Percentiles rank a stretch among this genome's conserved stretches.
Conservation (phyloP, 495 filamentous ascomycete genomes). For the Ramalina intermedia region DNA sequence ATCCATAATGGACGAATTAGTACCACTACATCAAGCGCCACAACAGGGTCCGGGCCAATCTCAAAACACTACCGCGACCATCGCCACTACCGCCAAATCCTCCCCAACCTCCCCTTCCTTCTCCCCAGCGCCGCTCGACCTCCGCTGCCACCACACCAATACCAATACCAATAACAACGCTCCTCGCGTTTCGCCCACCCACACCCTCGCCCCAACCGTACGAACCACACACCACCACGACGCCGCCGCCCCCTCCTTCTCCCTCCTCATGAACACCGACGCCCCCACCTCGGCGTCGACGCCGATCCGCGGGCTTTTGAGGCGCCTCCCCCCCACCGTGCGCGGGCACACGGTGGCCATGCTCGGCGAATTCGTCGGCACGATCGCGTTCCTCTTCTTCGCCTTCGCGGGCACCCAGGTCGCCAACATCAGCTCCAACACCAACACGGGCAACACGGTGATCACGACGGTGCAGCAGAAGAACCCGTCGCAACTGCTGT, state of each 20-base stretch:
- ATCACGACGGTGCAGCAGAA: constrained; percentile 9
- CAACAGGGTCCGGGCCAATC: no score
- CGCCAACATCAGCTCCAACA: constrained; percentile 11
- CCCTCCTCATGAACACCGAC: constrained; percentile 8
- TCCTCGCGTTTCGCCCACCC: no score
- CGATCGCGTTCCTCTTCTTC: constrained; percentile 72
- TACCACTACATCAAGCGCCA: no score
- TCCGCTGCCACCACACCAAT: no score
- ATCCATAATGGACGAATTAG: no score
- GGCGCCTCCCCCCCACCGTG: constrained; percentile 3
- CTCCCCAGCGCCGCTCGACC: no score
- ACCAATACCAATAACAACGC: no score
- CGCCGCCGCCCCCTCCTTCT: background rate
- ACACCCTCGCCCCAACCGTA: no score
- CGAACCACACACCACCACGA: no score
- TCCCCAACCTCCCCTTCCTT: no score
- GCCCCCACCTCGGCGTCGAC: background rate
- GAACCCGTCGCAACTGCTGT: constrained; percentile 25
- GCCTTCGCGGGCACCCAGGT: constrained; percentile 61
- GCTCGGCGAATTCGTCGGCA: constrained; percentile 62
- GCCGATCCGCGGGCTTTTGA: background rate
- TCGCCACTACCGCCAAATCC: no score
- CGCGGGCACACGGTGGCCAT: constrained; percentile 33
- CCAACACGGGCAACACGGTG: constrained; percentile 9
- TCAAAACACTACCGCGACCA: no score